Base-by-base conservation (phyloP, 2,329 filamentous ascomycete genomes). In the Scedosporium dehoogii region DNA sequence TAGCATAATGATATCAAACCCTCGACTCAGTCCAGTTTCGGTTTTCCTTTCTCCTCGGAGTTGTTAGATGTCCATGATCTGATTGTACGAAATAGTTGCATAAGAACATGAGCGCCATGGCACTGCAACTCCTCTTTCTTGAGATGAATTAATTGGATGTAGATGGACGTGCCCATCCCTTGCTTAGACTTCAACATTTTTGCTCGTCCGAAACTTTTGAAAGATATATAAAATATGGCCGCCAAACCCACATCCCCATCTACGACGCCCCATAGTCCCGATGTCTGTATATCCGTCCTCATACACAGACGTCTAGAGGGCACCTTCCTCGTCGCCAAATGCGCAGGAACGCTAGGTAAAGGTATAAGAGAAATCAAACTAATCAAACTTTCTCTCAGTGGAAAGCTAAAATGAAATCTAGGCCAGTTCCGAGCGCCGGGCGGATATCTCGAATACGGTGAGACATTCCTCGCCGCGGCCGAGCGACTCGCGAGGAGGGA, bases 391-490 rank as follows among this genome's bases (percentile, higher is more conserved):
- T 9, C 10, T 33, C 2, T 10, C 6, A 12, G 1, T 14, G 9
- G 3, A 38, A 38, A 38, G 33, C 38, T 48, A 18, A n/a, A 59
- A 55, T 73, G 66, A 65, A 2, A 65, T 64, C 9, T 29, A 82
- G 85, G 83, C 1, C 85, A 82, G 0, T 85, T 81, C 74, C 85
- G 85, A 57, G 81, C 91, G 10, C 88, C 90, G 0, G 89, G 90
- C 23, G 90, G 90, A 0, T 89, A 92, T 67, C 80, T 92, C 14
- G 90, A 93, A 64, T 81, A 83, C 63, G 82, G 82, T 65, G 90
- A 93, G 70, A 77, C 77, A 1, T 79, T 85, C 44, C 76, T 84
- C 21, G 71, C 73, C 0, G 91, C 89, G 63, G 88, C 88, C 0
- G 79, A 74, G 58, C 81, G 90, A 3, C 90, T 92, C 72, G 77